A percentile compares a stretch with the other conserved stretches of the same genome.
These are phyloP conservation scores for Didymella pomorum DNA, from an alignment of 2,329 filamentous ascomycete species.

Conservation along the genomic window DNA sequence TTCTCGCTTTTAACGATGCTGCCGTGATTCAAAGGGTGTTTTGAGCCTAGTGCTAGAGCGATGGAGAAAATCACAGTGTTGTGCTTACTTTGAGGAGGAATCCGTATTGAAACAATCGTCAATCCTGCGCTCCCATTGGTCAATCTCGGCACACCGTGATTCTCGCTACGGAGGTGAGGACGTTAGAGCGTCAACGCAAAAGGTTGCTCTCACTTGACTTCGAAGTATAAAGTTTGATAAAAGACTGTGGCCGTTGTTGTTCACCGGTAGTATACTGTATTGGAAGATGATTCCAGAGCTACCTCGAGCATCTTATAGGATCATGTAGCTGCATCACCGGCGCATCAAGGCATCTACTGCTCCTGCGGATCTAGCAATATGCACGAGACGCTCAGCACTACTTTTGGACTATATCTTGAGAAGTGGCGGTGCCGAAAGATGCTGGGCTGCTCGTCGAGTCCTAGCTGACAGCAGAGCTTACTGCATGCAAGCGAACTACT, in stretches of 20 bases:
- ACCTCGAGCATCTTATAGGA: background rate
- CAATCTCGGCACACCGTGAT: too few species aligned
- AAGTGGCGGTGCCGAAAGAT: background rate
- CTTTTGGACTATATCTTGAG: background rate
- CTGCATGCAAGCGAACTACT: background rate
- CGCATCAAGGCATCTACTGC: accelerated
- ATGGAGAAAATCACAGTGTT: too few species aligned
- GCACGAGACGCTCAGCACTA: background rate
- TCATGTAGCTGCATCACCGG: background rate
- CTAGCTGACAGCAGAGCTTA: background rate
- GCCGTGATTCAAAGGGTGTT: too few species aligned
- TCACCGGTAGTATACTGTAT: background rate
- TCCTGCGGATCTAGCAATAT: background rate
- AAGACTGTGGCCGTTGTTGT: background rate
- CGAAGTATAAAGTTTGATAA: background rate
- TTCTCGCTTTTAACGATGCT: too few species aligned
- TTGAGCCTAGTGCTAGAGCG: too few species aligned
- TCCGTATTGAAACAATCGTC: too few species aligned
- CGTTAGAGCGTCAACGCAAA: background rate
- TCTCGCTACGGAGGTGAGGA: too few species aligned
- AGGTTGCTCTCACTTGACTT: background rate
- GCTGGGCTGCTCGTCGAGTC: background rate
- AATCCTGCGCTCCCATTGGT: too few species aligned
- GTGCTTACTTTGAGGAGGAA: too few species aligned
- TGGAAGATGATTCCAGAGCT: background rate